A percentile compares a stretch with the other conserved stretches of the same genome.
phyloP scores from a whole-genome alignment of 2,329 filamentous ascomycete genomes.

The Alternaria gaisen region DNA sequence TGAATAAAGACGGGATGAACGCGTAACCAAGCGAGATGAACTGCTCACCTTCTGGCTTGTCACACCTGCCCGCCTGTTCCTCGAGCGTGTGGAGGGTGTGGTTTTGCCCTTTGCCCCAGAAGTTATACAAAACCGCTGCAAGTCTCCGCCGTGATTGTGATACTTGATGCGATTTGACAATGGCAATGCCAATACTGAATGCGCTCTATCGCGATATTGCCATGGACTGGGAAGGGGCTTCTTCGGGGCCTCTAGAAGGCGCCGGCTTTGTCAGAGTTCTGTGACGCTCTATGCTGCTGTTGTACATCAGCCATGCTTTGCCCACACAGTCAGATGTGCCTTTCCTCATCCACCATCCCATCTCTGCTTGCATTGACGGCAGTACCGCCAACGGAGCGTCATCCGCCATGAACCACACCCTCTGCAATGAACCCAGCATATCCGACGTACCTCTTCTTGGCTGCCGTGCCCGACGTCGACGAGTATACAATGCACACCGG shows the following conservation, averaged over 20 bases:
- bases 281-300: conserved; percentile 28
- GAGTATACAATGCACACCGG: conserved; percentile 19
- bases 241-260: conserved; percentile 25
- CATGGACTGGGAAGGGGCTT: conserved; percentile 18
- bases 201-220: conserved; percentile 12
- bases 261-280: conserved; percentile 20
- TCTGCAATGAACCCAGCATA: conserved; percentile 23
- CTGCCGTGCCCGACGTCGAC: conserved; percentile 13
- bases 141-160: not conserved
- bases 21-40: conserved; percentile 42
- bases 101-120: not conserved
- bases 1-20: conserved; percentile 19
- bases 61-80: conserved; percentile 27
- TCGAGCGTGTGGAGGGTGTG: conserved; percentile 14
- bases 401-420: conserved; percentile 3
- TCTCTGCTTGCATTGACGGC: conserved; percentile 14
- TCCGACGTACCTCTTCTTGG: conserved; percentile 36
- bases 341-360: conserved; percentile 8
- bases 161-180: not conserved
- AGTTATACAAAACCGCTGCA: conserved; percentile 12
- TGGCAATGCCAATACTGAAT: conserved; percentile 12
- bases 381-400: conserved; percentile 1
- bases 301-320: conserved; percentile 47
- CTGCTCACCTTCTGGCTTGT: conserved; percentile 43
- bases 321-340: conserved; percentile 13